Conservation (phyloP, 2,329 filamentous ascomycete genomes). For the Macroventuria anomochaeta region DNA sequence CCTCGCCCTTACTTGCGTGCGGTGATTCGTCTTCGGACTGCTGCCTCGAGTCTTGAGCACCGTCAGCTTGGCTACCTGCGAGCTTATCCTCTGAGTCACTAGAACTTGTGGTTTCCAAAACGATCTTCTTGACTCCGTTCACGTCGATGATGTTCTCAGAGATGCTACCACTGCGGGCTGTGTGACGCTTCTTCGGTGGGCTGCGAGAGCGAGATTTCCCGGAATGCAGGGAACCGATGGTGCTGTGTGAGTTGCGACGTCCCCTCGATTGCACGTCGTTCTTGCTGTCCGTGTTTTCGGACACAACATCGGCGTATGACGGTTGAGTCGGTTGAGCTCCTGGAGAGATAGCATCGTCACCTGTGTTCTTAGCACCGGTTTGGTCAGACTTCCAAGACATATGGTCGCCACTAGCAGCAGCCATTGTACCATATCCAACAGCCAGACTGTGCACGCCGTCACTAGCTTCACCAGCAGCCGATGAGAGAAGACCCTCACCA, state of each 20-base stretch:
- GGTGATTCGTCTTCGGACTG: slow-evolving; percentile 32
- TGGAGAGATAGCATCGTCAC: slow-evolving; percentile 34
- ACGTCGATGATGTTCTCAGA: slow-evolving; percentile 79
- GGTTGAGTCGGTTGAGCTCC: slow-evolving; percentile 16
- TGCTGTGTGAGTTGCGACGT: slow-evolving; percentile 40
- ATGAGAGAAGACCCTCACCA: slow-evolving; percentile 61
- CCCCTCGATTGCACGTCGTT: slow-evolving; percentile 22
- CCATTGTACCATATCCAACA: slow-evolving; percentile 54
- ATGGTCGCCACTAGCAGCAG: slow-evolving; percentile 31
- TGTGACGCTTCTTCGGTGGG: slow-evolving; percentile 50
- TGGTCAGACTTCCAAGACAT: slow-evolving; percentile 39
- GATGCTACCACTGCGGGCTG: slow-evolving; percentile 75
- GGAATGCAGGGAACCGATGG: slow-evolving; percentile 42
- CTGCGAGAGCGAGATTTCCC: slow-evolving; percentile 30
- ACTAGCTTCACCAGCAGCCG: slow-evolving; percentile 64
- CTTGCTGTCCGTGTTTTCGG: slow-evolving; percentile 26
- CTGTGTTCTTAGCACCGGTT: slow-evolving; percentile 20
- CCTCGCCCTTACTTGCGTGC: slow-evolving; percentile 39
- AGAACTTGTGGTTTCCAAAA: slow-evolving; percentile 71
- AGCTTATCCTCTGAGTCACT: slow-evolving; percentile 51
- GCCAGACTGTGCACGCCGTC: slow-evolving; percentile 69
- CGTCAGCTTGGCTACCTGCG: slow-evolving; percentile 26
- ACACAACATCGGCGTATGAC: slow-evolving; percentile 12
- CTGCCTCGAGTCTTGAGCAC: slow-evolving; percentile 24
- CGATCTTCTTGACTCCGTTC: slow-evolving; percentile 76